A percentile compares a stretch with the other conserved stretches of the same genome.
Conservation (phyloP, 139 green algal species). For the Micractinium conductrix region DNA sequence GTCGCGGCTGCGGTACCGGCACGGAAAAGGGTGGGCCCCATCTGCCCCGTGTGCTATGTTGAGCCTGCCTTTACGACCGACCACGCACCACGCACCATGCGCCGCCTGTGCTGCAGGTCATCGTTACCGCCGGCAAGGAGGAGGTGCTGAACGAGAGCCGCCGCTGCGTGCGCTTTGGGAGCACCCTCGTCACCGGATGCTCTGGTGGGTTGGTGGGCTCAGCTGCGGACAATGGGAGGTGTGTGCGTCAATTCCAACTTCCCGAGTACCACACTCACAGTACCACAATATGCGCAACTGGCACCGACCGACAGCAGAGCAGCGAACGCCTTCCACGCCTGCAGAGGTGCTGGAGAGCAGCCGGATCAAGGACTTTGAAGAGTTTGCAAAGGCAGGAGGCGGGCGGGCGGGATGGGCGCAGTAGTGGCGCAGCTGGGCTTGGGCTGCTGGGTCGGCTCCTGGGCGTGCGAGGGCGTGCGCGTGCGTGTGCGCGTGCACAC, state of each 20-base stretch:
- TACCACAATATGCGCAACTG: neutral
- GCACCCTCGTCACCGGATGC: constrained; percentile 41
- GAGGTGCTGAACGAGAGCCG: constrained; percentile 46
- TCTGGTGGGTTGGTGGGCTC: constrained; percentile 3
- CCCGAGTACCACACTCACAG: neutral
- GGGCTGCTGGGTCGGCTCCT: too few species aligned
- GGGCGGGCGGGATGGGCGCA: too few species aligned
- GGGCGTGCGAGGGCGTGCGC: too few species aligned
- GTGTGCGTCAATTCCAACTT: neutral
- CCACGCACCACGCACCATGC: too few species aligned
- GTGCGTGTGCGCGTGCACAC: too few species aligned
- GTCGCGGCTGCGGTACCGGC: too few species aligned
- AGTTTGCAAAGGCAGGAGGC: constrained; percentile 16
- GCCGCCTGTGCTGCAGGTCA: constrained; percentile 38
- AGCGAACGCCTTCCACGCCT: neutral
- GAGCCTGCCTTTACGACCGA: too few species aligned
- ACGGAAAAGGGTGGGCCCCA: too few species aligned
- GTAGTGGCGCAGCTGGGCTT: too few species aligned
- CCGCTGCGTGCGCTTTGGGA: constrained; percentile 29
- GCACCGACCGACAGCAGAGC: too few species aligned
- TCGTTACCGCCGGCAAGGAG: constrained; percentile 71
- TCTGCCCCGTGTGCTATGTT: too few species aligned
- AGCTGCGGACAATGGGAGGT: neutral
- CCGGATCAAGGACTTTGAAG: constrained; percentile 25
- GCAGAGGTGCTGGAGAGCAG: constrained; percentile 41